Base-by-base conservation (phyloP, 345 rosid species). In the Erucastrum elatum region DNA sequence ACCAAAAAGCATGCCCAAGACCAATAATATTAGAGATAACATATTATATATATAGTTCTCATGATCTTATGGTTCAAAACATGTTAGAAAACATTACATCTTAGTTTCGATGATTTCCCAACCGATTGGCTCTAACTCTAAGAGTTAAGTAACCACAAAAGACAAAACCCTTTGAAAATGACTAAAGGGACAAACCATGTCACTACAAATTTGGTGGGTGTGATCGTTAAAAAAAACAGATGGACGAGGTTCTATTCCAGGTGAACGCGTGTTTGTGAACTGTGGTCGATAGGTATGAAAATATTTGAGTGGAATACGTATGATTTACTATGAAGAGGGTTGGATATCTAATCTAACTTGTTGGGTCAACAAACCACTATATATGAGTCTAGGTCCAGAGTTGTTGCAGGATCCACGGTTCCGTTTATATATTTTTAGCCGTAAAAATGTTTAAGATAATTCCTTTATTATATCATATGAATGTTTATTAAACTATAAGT, bases 331-430 rank as follows among this genome's bases (percentile, higher is more conserved):
- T 56, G 63, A 49, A 44, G 66, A 46, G 27, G 64, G 82, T 79
- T 73, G 82, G 70, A 55, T 41, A 68, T 74, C 70, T 63, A 80
- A 80, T 74, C 64, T 74, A 73, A 69, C 74, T 79, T 74, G 78
- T 79, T 79, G 78, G 82, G 75, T 79, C 78, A 79, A 79, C 82
- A 74, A 74, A 74, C 82, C 78, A 59, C 59, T 78, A n/a, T 11
- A 49, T 15, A 12, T 16, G 15, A 73, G 11, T 79, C 8, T 46
- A 67, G 34, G 66, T 74, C 79, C 64, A 68, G 29, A 17, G 82
- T 80, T 80, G 79, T 74, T 74, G 78, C 25, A 53, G 26, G 67
- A 53, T 68, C 61, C 49, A 62, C 44, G 4, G 71, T 74, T 62
- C 53, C 12, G 34, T 66, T 72, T 58, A 49, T 49, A 49, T 53